A percentile compares a stretch with the other conserved stretches of the same genome.
Evolutionary conservation across 2,329 filamentous ascomycete species (phyloP).

Genomic region (Emmonsiellopsis sp.): DNA sequence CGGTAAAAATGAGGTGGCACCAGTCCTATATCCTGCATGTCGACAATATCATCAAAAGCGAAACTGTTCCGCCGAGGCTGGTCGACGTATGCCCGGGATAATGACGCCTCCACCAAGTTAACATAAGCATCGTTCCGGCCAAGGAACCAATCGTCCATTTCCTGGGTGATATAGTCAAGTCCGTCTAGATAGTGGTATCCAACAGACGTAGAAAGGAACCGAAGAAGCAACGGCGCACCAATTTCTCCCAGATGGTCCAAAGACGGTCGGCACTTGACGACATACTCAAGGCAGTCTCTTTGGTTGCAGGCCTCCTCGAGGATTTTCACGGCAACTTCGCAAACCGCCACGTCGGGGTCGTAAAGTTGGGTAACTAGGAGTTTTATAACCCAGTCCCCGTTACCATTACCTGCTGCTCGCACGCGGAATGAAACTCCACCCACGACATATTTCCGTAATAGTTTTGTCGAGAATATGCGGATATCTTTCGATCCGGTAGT

Average conservation of each 20-base stretch:
- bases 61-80: constrained; percentile 39
- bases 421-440: constrained; percentile 38
- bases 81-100: constrained; percentile 68
- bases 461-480: constrained; percentile 78
- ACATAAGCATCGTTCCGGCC: constrained; percentile 97
- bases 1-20: constrained; percentile 98
- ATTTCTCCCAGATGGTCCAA: constrained; percentile 95
- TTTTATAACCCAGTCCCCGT: constrained; percentile 92
- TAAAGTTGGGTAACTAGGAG: constrained; percentile 97
- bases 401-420: constrained; percentile 28
- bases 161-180: constrained; percentile 95
- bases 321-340: constrained; percentile 92
- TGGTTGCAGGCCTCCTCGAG: constrained; percentile 95
- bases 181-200: constrained; percentile 97
- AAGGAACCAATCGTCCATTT: constrained; percentile 99
- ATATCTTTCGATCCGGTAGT: constrained; percentile 86
- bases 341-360: constrained; percentile 93
- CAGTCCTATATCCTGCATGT: constrained; percentile 46
- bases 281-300: constrained; percentile 82
- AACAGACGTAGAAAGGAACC: constrained; percentile 90
- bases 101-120: constrained; percentile 83
- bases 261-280: constrained; percentile 89
- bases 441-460: constrained; percentile 77
- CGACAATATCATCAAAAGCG: constrained; percentile 48
- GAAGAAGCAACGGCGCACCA: constrained; percentile 79